Evolutionary conservation across 2,329 filamentous ascomycete genomes (phyloP).

Genomic region (Aspergillus novoparasiticus): DNA sequence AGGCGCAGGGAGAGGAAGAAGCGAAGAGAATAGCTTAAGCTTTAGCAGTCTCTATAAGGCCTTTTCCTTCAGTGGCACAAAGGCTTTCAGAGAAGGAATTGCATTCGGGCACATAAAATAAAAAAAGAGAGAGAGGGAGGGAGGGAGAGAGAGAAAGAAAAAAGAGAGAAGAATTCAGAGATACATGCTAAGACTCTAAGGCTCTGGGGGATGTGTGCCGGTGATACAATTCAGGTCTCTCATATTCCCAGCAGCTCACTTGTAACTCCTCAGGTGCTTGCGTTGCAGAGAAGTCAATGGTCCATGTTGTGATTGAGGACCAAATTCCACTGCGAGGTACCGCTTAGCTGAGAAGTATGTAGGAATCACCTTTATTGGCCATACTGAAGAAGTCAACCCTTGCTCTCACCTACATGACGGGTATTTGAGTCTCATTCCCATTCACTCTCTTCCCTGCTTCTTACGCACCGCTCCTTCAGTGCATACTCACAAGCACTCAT

Average conservation of each 20-base stretch:
- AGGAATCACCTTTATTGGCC: not conserved
- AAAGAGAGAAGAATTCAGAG: not conserved
- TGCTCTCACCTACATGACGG: not conserved
- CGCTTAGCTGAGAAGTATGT: not conserved
- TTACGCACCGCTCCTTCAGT: not conserved
- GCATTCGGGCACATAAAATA: not conserved
- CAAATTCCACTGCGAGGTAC: not conserved
- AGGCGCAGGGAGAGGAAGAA: not conserved
- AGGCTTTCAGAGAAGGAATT: not conserved
- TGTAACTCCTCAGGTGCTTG: not conserved
- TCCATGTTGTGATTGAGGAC: not conserved
- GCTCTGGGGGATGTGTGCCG: not conserved
- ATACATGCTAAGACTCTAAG: not conserved
- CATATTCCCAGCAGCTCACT: not conserved
- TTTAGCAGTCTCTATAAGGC: not conserved
- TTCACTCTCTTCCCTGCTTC: not conserved
- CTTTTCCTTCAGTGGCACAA: not conserved
- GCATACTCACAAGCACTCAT: not conserved
- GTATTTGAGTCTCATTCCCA: not conserved
- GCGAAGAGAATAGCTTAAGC: not conserved
- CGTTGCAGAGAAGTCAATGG: not conserved
- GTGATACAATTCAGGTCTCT: not conserved
- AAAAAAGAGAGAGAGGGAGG: too few relatives aligned
- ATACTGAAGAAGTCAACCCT: not conserved
- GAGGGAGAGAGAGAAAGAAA: not conserved